Evolutionary conservation across 768 basidiomycete genomes (phyloP).

Genomic region (Russula dissimulans): DNA sequence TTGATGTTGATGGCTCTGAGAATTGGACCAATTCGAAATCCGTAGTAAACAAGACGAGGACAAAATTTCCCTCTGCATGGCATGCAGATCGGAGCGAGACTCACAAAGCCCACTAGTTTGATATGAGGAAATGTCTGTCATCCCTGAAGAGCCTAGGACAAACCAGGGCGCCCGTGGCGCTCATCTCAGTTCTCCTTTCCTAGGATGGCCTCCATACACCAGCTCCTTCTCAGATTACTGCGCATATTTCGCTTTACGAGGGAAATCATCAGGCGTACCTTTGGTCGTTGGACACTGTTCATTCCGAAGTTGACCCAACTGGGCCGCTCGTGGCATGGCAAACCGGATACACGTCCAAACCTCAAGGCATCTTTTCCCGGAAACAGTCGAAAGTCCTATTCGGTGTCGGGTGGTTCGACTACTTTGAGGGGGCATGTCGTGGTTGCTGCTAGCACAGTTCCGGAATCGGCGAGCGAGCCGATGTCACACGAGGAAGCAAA

Average conservation of each 20-base stretch:
- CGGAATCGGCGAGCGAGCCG: neutral
- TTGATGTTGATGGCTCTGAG: no score
- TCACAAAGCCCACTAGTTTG: no score
- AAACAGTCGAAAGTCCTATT: neutral
- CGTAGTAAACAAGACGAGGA: no score
- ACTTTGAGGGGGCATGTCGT: neutral
- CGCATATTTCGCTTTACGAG: neutral
- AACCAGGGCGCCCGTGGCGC: no score
- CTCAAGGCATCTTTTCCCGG: neutral
- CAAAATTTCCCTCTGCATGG: no score
- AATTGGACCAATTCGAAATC: no score
- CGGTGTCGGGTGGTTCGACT: neutral
- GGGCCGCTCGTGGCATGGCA: neutral
- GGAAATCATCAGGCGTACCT: neutral
- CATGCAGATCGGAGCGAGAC: no score
- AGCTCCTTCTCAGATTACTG: neutral
- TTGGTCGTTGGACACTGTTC: neutral
- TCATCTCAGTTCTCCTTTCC: neutral
- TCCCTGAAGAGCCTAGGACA: no score
- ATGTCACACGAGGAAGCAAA: neutral
- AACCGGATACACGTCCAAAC: neutral
- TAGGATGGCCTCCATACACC: slow-evolving; percentile 1
- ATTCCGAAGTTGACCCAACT: no score
- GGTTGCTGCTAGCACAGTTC: neutral
- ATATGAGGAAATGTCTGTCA: no score